Evolutionary conservation across 257 asterid genomes (phyloP).

Genomic region (Solanum arcanum): DNA sequence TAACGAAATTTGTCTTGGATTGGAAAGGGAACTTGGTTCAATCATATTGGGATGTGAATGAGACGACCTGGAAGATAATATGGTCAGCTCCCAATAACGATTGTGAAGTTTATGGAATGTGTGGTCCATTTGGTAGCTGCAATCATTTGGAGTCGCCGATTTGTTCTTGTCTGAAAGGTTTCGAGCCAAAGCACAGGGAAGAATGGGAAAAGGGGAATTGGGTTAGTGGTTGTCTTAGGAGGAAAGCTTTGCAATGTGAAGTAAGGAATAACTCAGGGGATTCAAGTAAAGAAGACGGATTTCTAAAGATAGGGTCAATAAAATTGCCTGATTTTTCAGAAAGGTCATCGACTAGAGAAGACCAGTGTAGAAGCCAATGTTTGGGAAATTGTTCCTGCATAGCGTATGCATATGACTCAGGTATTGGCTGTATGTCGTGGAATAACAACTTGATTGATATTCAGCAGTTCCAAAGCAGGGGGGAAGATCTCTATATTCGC

Average conservation of each 20-base stretch:
- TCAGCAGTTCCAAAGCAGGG: slow-evolving; percentile 23
- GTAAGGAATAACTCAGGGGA: neutral
- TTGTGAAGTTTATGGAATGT: slow-evolving; percentile 35
- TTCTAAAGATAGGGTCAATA: neutral
- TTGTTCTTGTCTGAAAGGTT: neutral
- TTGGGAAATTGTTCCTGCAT: slow-evolving; percentile 37
- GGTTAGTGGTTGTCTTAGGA: neutral
- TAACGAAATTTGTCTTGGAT: slow-evolving; percentile 19
- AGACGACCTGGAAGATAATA: slow-evolving; percentile 10
- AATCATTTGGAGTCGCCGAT: slow-evolving; percentile 5
- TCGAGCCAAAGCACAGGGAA: neutral
- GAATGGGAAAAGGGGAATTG: slow-evolving; percentile 1
- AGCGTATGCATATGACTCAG: slow-evolving; percentile 27
- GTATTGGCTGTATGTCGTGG: slow-evolving; percentile 42
- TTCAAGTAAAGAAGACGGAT: neutral
- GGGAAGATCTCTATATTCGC: slow-evolving; percentile 34
- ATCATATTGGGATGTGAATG: slow-evolving; percentile 25
- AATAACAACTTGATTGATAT: slow-evolving; percentile 22
- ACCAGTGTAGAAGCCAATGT: slow-evolving; percentile 8
- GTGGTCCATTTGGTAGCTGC: slow-evolving; percentile 42
- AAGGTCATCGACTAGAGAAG: neutral
- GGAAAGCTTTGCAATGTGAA: neutral
- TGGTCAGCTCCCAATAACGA: slow-evolving; percentile 17
- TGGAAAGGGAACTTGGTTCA: slow-evolving; percentile 21
- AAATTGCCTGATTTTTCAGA: neutral